Conservation (phyloP, 805 yeast species). For the Candida corydali region DNA sequence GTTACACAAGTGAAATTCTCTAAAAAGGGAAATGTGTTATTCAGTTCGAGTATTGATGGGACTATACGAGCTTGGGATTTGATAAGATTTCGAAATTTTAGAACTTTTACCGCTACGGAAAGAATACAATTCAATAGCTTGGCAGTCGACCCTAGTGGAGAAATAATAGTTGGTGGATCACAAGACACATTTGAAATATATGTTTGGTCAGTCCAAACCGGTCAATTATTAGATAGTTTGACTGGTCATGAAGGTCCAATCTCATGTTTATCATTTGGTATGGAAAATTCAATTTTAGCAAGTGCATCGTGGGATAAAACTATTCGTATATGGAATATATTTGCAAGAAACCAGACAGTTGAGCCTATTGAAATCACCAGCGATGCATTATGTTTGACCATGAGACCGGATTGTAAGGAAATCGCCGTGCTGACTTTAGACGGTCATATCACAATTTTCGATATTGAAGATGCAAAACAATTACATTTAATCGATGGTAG, state of each 20-base stretch:
- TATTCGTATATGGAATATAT: conserved; percentile 87
- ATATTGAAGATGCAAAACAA: conserved; percentile 77
- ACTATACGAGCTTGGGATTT: conserved; percentile 98
- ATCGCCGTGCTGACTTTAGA: conserved; percentile 84
- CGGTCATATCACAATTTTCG: conserved; percentile 83
- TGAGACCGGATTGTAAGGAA: conserved; percentile 92
- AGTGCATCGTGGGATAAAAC: conserved; percentile 97
- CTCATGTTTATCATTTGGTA: conserved; percentile 80
- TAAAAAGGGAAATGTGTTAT: conserved; percentile 83
- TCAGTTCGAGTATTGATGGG: conserved; percentile 91
- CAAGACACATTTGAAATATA: conserved; percentile 84
- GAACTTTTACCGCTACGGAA: conserved; percentile 89
- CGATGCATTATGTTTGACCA: conserved; percentile 76
- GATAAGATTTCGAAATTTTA: conserved; percentile 85
- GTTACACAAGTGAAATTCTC: conserved; percentile 88
- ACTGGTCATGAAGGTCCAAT: conserved; percentile 97
- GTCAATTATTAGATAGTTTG: conserved; percentile 81
- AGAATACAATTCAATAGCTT: conserved; percentile 81
- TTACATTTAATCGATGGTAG: conserved; percentile 80
- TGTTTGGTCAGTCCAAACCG: conserved; percentile 97
- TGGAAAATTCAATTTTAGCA: conserved; percentile 71
- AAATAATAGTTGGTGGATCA: conserved; percentile 93
- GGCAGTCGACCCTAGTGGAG: conserved; percentile 97
- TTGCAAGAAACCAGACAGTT: conserved; percentile 78
- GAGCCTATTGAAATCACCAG: conserved; percentile 86